A percentile compares a stretch with the other conserved stretches of the same genome.
phyloP scores from a whole-genome alignment of 176 grass and related monocot genomes.

The Saccharum spontaneum region DNA sequence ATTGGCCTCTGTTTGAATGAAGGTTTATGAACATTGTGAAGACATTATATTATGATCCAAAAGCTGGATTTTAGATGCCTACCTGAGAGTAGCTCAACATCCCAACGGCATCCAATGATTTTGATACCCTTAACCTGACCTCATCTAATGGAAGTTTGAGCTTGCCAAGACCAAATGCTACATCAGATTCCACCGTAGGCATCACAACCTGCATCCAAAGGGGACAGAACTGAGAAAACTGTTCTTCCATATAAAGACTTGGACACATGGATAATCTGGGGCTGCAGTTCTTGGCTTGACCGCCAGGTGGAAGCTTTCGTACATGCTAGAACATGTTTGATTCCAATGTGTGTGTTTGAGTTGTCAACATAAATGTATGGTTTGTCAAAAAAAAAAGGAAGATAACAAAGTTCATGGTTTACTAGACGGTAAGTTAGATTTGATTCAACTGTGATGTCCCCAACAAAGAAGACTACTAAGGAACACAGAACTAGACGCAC shows the following conservation, averaged over 20 bases:
- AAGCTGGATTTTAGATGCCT: constrained; percentile 44
- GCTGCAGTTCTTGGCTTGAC: neutral
- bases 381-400: constrained; percentile 1
- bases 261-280: neutral
- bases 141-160: constrained; percentile 72
- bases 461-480: neutral
- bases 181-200: constrained; percentile 89
- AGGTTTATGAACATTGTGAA: constrained; percentile 46
- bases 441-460: constrained; percentile 7
- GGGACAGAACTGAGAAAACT: neutral
- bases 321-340: neutral
- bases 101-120: constrained; percentile 69
- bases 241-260: constrained; percentile 6
- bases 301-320: neutral
- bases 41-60: constrained; percentile 52
- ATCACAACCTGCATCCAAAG: constrained; percentile 68
- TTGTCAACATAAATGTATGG: neutral
- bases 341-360: neutral
- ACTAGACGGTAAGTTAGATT: neutral
- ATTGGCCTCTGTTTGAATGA: constrained; percentile 81
- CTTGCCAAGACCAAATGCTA: constrained; percentile 97
- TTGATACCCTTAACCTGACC: constrained; percentile 77
- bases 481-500: neutral
- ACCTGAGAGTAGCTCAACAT: constrained; percentile 89
- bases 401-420: neutral